Evolutionary conservation across 1,284 basidiomycete species (phyloP).

Genomic region (Mycosarcoma mackinlayi): DNA sequence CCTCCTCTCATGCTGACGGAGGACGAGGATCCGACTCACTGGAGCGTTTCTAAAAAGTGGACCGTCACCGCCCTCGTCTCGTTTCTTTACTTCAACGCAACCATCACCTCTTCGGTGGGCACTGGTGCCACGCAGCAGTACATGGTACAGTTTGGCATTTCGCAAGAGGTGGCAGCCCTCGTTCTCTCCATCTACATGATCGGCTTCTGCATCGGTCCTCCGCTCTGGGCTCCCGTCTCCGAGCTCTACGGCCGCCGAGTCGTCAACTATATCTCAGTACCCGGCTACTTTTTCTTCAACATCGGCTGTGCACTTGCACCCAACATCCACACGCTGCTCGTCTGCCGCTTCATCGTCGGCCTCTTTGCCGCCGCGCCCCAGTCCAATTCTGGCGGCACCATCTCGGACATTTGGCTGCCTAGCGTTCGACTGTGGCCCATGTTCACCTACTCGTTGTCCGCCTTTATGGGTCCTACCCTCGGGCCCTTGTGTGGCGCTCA

Average conservation of each 20-base stretch:
- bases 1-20: conserved; percentile 25
- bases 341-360: conserved; percentile 49
- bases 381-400: conserved; percentile 37
- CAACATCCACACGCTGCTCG: conserved; percentile 42
- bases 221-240: conserved; percentile 51
- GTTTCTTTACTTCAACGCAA: conserved; percentile 35
- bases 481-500: conserved; percentile 37
- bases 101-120: conserved; percentile 41
- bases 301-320: conserved; percentile 47
- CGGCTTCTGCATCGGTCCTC: conserved; percentile 52
- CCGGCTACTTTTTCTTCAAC: conserved; percentile 48
- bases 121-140: conserved; percentile 39
- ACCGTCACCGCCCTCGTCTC: conserved; percentile 35
- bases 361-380: conserved; percentile 50
- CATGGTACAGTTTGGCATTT: conserved; percentile 32
- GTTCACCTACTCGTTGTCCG: conserved; percentile 46
- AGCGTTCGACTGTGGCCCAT: conserved; percentile 42
- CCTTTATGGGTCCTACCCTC: conserved; percentile 44
- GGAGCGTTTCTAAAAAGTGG: conserved; percentile 39
- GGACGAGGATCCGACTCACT: conserved; percentile 38
- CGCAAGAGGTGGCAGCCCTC: conserved; percentile 30
- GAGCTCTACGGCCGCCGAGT: conserved; percentile 51
- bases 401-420: conserved; percentile 41
- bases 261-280: conserved; percentile 49
- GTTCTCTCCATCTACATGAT: conserved; percentile 50